phyloP scores from a whole-genome alignment of 2,329 filamentous ascomycete genomes.

The Scedosporium boydii region DNA sequence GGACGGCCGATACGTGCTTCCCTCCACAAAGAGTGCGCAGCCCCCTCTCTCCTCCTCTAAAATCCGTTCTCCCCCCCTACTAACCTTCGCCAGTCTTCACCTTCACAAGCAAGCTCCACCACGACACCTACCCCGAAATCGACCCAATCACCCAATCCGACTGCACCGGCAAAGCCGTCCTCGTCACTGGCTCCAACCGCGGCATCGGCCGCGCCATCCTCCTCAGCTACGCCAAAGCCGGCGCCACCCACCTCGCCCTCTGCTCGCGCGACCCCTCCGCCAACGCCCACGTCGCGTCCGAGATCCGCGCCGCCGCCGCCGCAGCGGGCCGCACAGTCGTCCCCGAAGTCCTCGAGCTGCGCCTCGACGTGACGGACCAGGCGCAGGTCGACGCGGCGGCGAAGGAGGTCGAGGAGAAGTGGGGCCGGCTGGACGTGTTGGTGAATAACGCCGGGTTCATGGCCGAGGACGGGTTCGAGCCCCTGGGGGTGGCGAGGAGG shows the following conservation, averaged over 20 bases:
- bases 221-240: slow-evolving; percentile 44
- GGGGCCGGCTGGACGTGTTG: slow-evolving; percentile 28
- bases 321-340: slow-evolving; percentile 16
- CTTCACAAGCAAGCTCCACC: slow-evolving; percentile 24
- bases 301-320: slow-evolving; percentile 24
- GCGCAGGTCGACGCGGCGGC: slow-evolving; percentile 22
- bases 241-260: slow-evolving; percentile 40
- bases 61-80: background rate
- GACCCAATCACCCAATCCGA: slow-evolving; percentile 24
- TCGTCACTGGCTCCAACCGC: slow-evolving; percentile 46
- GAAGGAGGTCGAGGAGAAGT: slow-evolving; percentile 14
- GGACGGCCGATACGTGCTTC: background rate
- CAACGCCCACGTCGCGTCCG: slow-evolving; percentile 15
- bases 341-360: slow-evolving; percentile 27
- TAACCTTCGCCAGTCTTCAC: slow-evolving; percentile 9
- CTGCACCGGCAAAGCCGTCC: slow-evolving; percentile 26
- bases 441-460: slow-evolving; percentile 35
- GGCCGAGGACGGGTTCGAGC: slow-evolving; percentile 15
- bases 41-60: background rate
- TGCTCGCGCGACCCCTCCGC: slow-evolving; percentile 36
- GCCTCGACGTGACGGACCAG: slow-evolving; percentile 25
- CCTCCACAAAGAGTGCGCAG: background rate
- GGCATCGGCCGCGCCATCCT: slow-evolving; percentile 45
- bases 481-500: slow-evolving; percentile 21
- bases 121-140: slow-evolving; percentile 45